These are phyloP conservation scores for Populus trichocarpa DNA, from an alignment of 441 rosid species.

Conservation along the genomic window DNA sequence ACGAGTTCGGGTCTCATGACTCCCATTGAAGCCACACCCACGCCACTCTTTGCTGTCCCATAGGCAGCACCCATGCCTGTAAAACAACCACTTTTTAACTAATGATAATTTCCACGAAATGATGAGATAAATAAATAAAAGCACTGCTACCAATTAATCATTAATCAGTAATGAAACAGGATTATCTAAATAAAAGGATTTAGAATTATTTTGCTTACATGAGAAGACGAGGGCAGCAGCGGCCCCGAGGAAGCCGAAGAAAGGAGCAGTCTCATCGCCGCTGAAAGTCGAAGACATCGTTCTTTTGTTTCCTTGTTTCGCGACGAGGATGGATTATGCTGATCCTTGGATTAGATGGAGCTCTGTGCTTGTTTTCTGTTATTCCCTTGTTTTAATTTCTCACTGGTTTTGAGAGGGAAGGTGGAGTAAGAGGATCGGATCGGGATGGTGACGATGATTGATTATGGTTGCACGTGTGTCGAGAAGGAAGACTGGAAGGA, in stretches of 20 bases:
- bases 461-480: neutral
- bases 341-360: neutral
- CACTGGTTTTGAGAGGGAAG: neutral
- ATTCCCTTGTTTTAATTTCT: neutral
- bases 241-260: constrained; percentile 82
- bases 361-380: neutral
- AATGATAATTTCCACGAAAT: neutral
- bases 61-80: constrained; percentile 57
- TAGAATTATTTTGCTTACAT: constrained; percentile 33
- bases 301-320: neutral
- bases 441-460: neutral
- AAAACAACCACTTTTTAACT: neutral
- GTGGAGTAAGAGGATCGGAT: neutral
- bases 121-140: neutral
- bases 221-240: constrained; percentile 83
- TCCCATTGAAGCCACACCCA: constrained; percentile 80
- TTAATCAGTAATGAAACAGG: neutral
- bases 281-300: constrained; percentile 40
- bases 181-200: neutral
- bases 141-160: neutral
- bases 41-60: constrained; percentile 61
- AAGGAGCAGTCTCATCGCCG: constrained; percentile 84
- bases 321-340: neutral
- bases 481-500: neutral
- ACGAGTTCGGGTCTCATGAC: constrained; percentile 85